These are phyloP conservation scores for Fusarium albidum DNA, from an alignment of 2,329 filamentous ascomycete genomes.

Conservation along the genomic window DNA sequence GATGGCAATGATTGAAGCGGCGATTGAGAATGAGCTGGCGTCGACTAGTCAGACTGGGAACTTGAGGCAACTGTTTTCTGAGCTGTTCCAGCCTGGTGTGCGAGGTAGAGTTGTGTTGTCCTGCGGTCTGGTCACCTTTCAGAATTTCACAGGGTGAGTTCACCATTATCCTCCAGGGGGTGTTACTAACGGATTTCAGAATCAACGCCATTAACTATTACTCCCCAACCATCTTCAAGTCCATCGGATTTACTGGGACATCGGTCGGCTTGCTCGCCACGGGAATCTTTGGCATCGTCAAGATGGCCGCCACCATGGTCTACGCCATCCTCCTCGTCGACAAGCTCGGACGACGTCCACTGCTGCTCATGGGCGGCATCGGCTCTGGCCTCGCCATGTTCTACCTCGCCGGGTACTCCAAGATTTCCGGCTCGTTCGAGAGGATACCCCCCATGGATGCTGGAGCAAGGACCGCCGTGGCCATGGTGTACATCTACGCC, in stretches of 20 bases:
- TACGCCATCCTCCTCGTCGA: slow-evolving; percentile 33
- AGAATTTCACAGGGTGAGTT: slow-evolving; percentile 27
- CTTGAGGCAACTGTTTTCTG: slow-evolving; percentile 22
- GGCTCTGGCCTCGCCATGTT: slow-evolving; percentile 44
- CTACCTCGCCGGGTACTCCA: slow-evolving; percentile 39
- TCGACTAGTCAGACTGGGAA: slow-evolving; percentile 10
- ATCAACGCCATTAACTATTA: slow-evolving; percentile 17
- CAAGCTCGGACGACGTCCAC: slow-evolving; percentile 32
- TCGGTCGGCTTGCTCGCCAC: slow-evolving; percentile 51
- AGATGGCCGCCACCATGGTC: slow-evolving; percentile 31
- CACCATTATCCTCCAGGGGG: too few relatives aligned
- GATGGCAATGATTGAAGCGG: slow-evolving; percentile 46
- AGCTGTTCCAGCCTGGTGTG: slow-evolving; percentile 29
- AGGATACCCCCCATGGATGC: slow-evolving; percentile 11
- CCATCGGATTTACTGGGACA: slow-evolving; percentile 25
- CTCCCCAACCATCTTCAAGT: slow-evolving; percentile 18
- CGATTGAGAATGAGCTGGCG: slow-evolving; percentile 61
- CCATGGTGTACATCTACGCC: slow-evolving; percentile 39
- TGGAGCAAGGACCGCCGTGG: slow-evolving; percentile 36
- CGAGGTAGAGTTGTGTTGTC: slow-evolving; percentile 15
- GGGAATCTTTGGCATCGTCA: slow-evolving; percentile 49
- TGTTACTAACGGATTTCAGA: too few relatives aligned
- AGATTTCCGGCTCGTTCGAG: slow-evolving; percentile 33
- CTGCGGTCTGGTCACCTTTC: slow-evolving; percentile 49
- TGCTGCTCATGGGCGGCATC: slow-evolving; percentile 35